These are phyloP conservation scores for Candida sp. DNA, from an alignment of 1,139 yeast genomes.

Conservation along the genomic window DNA sequence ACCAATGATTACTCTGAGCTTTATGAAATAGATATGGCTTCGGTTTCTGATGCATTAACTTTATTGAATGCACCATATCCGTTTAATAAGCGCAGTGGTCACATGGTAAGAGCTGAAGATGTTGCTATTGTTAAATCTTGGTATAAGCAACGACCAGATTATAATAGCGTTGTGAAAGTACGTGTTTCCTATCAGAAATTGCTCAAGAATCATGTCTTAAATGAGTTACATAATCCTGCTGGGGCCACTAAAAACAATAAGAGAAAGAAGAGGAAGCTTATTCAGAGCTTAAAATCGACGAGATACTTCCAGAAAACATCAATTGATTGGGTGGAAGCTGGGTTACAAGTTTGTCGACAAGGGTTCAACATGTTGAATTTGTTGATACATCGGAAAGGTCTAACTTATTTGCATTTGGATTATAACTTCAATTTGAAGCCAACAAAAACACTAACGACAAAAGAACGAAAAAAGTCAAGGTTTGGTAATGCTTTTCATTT, in stretches of 20 bases:
- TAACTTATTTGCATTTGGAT: constrained; percentile 90
- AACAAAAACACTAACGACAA: constrained; percentile 92
- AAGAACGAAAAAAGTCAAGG: constrained; percentile 92
- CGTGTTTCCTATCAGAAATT: constrained; percentile 86
- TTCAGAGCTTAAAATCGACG: constrained; percentile 69
- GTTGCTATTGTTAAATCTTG: constrained; percentile 80
- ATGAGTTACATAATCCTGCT: constrained; percentile 54
- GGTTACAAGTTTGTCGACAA: constrained; percentile 87
- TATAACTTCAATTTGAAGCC: constrained; percentile 96
- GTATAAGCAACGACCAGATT: constrained; percentile 70
- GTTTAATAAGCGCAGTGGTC: constrained; percentile 71
- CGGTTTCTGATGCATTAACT: constrained; percentile 57
- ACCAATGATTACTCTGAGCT: constrained; percentile 13
- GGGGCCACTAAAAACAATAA: constrained; percentile 23
- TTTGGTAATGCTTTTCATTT: constrained; percentile 97
- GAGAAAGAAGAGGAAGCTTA: constrained; percentile 53
- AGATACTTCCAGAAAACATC: constrained; percentile 90
- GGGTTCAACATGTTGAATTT: constrained; percentile 93
- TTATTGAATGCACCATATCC: constrained; percentile 85
- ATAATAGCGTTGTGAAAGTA: constrained; percentile 66
- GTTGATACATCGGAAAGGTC: constrained; percentile 85
- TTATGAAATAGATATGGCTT: constrained; percentile 9
- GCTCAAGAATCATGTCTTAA: constrained; percentile 68
- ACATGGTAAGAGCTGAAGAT: constrained; percentile 81
- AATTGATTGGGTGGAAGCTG: constrained; percentile 99